A percentile compares a stretch with the other conserved stretches of the same genome.
Evolutionary conservation across 768 basidiomycete genomes (phyloP).

Genomic region (Hortiboletus campestris): DNA sequence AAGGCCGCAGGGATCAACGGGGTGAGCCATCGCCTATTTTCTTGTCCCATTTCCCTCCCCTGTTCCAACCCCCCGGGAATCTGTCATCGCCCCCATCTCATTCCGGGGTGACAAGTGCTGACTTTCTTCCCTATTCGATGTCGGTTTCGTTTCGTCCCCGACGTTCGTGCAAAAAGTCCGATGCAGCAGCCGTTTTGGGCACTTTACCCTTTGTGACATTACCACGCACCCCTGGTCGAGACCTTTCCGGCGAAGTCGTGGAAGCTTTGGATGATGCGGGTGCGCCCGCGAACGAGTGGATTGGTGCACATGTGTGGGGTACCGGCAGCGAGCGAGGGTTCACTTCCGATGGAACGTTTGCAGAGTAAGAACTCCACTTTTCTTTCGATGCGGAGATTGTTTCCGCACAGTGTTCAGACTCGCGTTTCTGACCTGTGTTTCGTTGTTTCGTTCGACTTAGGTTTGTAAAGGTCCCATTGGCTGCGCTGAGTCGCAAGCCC

Average conservation of each 20-base stretch:
- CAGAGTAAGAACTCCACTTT: conserved; percentile 25
- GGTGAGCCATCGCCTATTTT: conserved; percentile 16
- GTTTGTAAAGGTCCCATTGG: conserved; percentile 29
- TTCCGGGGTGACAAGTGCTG: background rate
- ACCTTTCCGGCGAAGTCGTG: conserved; percentile 36
- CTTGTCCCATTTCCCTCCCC: background rate
- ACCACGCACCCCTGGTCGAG: conserved; percentile 32
- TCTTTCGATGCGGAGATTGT: background rate
- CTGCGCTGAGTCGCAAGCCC: conserved; percentile 32
- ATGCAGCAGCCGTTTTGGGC: conserved; percentile 29
- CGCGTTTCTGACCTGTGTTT: background rate
- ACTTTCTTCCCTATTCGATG: background rate
- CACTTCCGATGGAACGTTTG: conserved; percentile 33
- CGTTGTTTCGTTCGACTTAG: conserved; percentile 7
- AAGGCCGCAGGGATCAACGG: conserved; percentile 35
- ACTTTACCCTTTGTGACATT: conserved; percentile 32
- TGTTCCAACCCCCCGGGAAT: background rate
- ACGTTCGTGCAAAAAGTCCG: conserved; percentile 19
- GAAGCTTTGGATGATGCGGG: conserved; percentile 30
- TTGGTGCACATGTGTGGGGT: conserved; percentile 34
- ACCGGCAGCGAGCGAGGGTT: conserved; percentile 35
- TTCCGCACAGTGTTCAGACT: background rate
- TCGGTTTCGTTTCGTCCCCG: background rate
- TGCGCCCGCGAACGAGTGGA: conserved; percentile 16
- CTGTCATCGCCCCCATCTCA: too few relatives aligned